These are phyloP conservation scores for Penicillium turbatum DNA, from an alignment of 495 filamentous ascomycete genomes.

Conservation along the genomic window DNA sequence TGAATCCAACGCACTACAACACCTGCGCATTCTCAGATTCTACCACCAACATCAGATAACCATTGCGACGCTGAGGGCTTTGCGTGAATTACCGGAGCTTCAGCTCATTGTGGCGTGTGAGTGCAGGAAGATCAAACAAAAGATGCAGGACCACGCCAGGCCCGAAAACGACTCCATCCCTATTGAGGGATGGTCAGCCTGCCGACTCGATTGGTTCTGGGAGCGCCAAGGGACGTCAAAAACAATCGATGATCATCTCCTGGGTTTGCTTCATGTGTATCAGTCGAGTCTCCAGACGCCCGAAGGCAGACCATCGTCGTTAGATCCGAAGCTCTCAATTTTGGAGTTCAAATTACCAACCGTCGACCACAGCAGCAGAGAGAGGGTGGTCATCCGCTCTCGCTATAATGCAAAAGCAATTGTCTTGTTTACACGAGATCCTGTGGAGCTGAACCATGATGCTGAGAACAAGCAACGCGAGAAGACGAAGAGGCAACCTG, in stretches of 20 bases:
- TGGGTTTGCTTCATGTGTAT: conserved; percentile 3
- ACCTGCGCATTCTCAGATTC: conserved; percentile 36
- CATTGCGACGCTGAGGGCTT: conserved; percentile 17
- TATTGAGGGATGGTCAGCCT: conserved; percentile 6
- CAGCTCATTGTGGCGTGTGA: conserved; percentile 23
- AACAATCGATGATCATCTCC: not conserved
- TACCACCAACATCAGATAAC: conserved; percentile 27
- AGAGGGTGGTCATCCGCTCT: conserved; percentile 4
- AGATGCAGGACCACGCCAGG: not conserved
- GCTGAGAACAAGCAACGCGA: not conserved
- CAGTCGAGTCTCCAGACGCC: not conserved
- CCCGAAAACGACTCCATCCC: not conserved
- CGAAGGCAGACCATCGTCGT: not conserved
- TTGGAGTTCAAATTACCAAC: conserved; percentile 7
- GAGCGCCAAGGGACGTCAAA: not conserved
- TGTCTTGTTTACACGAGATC: conserved; percentile 3
- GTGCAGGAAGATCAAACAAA: conserved; percentile 17
- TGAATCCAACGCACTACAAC: conserved; percentile 30
- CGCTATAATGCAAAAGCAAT: conserved; percentile 5
- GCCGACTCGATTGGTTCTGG: conserved; percentile 9
- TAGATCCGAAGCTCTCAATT: not conserved
- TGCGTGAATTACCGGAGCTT: conserved; percentile 29
- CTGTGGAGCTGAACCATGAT: conserved; percentile 4
- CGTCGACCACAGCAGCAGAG: not conserved
- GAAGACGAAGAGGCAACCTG: conserved; percentile 8